Evolutionary conservation across 108 stramenopile species (phyloP).

Genomic region (Schizochytrium sp.): DNA sequence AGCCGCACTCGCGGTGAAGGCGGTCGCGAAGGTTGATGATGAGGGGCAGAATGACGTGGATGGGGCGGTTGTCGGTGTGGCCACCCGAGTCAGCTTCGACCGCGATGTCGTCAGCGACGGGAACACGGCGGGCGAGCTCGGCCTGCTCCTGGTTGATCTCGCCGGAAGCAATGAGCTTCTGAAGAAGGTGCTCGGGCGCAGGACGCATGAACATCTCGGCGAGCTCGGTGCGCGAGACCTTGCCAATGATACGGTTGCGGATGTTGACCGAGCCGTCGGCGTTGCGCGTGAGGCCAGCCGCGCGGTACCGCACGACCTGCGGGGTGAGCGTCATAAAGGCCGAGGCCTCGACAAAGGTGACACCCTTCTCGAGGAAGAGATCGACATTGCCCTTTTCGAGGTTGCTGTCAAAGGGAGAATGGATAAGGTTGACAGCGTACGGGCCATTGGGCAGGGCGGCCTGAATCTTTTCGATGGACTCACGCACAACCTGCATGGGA

Average conservation of each 20-base stretch:
- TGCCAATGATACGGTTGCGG: neutral
- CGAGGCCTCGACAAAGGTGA: neutral
- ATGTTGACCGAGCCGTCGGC: neutral
- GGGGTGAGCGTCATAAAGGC: neutral
- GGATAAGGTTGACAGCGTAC: neutral
- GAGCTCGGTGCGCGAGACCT: neutral
- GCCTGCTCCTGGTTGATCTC: neutral
- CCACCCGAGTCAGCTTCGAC: neutral
- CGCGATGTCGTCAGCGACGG: neutral
- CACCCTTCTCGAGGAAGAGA: neutral
- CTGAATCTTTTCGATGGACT: neutral
- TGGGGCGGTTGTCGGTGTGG: conserved; percentile 4
- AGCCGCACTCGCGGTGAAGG: neutral
- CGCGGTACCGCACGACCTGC: neutral
- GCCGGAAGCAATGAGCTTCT: neutral
- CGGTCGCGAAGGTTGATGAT: neutral
- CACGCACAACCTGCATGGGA: neutral
- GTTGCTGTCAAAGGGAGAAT: neutral
- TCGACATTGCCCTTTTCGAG: neutral
- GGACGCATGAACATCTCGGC: neutral
- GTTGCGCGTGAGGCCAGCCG: neutral
- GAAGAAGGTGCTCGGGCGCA: neutral
- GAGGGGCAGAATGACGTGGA: neutral
- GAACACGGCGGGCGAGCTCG: neutral
- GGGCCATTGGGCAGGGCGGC: neutral